Evolutionary conservation across 192 early-diverging fungal genomes (phyloP).

Genomic region (Physocladia obscura): DNA sequence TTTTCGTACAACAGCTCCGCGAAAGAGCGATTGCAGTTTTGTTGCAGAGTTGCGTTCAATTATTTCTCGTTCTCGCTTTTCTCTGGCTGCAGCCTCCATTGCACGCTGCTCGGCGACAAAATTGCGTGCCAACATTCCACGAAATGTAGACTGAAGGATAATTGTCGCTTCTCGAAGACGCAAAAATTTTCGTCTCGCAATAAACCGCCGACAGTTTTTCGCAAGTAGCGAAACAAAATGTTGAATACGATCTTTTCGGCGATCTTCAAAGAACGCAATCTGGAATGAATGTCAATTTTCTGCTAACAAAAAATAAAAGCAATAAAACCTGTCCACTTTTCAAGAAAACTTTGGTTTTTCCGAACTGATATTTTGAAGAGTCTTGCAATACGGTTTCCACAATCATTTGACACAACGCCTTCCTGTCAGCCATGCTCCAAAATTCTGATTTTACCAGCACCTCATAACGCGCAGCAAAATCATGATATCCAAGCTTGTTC

Average conservation of each 20-base stretch:
- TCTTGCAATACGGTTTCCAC: conserved; percentile 69
- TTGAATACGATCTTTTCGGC: conserved; percentile 79
- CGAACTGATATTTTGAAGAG: conserved; percentile 88
- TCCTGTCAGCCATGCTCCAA: conserved; percentile 34
- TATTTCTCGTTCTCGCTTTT: conserved; percentile 56
- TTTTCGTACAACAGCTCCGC: conserved; percentile 64
- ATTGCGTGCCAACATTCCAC: conserved; percentile 64
- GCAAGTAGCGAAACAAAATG: conserved; percentile 79
- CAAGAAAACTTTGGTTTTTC: conserved; percentile 96
- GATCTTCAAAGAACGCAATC: conserved; percentile 84
- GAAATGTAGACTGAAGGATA: conserved; percentile 55
- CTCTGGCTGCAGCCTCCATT: conserved; percentile 64
- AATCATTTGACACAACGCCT: conserved; percentile 70
- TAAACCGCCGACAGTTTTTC: conserved; percentile 75
- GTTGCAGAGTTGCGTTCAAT: conserved; percentile 67
- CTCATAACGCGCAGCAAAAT: conserved; percentile 74
- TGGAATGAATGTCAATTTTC: neutral
- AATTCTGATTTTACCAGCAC: conserved; percentile 23
- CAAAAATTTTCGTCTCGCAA: conserved; percentile 47
- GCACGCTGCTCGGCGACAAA: conserved; percentile 56
- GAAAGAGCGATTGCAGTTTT: conserved; percentile 70
- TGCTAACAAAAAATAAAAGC: neutral
- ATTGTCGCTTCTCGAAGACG: conserved; percentile 56
- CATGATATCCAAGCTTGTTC: conserved; percentile 77
- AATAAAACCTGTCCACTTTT: conserved; percentile 81